Base-by-base conservation (phyloP, 192 early-diverging fungal genomes). In the Dissophora globulifera region DNA sequence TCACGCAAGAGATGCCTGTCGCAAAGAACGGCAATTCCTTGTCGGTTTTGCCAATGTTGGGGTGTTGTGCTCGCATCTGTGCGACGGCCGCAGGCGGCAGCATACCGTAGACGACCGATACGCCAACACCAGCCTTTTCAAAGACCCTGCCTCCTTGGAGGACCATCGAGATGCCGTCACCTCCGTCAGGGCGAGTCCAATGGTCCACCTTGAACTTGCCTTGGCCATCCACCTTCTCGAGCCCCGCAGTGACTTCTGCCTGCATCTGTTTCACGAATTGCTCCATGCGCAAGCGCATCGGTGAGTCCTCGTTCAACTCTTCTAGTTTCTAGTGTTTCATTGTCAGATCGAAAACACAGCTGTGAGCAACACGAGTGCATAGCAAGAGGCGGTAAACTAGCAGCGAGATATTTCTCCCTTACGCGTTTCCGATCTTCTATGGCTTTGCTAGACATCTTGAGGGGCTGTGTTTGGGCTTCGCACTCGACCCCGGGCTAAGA, bases 81-180 rank as follows among this genome's bases (percentile, higher is more conserved):
- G 85, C 80, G 7, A 92, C 86, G 40, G 90, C 91, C 1, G 88
- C 88, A 9, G 83, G 79, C n/a, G 92, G 87, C 53, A 96, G 82
- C 65, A 93, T 90, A 29, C 90, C 91, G 41, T 94, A 88, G n/a
- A 99, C 92, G 31, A 95, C 83, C 16, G 94, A 95, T 67, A 96
- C 88, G 43, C 89, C 91, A 22, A 99, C 97, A 10, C 95, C 97
- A 13, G 95, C 97, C 88, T 99, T 97, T 67, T 97, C 95, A 81
- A 95, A 95, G 15, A 94, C 94, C 38, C 89, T 88, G 55, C 96
- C 95, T 31, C 93, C 92, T 64, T 96, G 93, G 40, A 99, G 66
- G 15, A 98, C 93, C 79, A 93, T 93, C 19, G 95, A 95, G 53
- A 93, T 89, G 23, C 97, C 97, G 50, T 92, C 91, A 8, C 97